These are phyloP conservation scores for Suillus fuscotomentosus DNA, from an alignment of 768 basidiomycete species.

Conservation along the genomic window DNA sequence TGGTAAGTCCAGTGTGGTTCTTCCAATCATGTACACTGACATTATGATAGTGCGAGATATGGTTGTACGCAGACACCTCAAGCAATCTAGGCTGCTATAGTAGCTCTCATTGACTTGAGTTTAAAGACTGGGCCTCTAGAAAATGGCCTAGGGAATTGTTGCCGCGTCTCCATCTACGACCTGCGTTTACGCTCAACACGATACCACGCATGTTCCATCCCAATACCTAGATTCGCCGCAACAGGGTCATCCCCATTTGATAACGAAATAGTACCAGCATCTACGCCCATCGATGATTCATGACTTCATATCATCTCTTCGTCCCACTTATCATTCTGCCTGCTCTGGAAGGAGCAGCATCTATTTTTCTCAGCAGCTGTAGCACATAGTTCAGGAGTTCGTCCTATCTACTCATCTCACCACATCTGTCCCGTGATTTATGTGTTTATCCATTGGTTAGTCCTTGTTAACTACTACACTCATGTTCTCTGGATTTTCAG, in stretches of 20 bases:
- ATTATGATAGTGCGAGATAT: conserved; percentile 64
- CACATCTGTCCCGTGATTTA: not conserved
- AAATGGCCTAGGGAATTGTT: not conserved
- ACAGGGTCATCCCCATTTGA: not conserved
- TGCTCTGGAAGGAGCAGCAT: conserved; percentile 3
- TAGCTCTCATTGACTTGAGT: not conserved
- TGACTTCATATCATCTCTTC: not conserved
- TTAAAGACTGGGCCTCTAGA: not conserved
- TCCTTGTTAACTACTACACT: not conserved
- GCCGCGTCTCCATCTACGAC: not conserved
- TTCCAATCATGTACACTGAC: conserved; percentile 8
- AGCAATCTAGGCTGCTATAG: conserved; percentile 68
- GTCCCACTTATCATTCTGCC: not conserved
- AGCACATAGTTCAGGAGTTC: conserved; percentile 7
- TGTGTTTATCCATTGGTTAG: conserved; percentile 1
- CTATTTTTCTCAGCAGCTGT: conserved; percentile 8
- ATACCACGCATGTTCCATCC: conserved; percentile 3
- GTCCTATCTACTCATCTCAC: not conserved
- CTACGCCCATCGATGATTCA: not conserved
- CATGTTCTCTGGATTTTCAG: conserved; percentile 6
- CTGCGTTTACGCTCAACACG: not conserved
- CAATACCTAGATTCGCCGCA: not conserved
- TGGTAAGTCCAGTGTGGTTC: conserved; percentile 41
- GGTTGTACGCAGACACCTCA: conserved; percentile 77
- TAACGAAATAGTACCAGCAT: not conserved